These are phyloP conservation scores for Withania somnifera DNA, from an alignment of 305 asterid species.

Conservation along the genomic window DNA sequence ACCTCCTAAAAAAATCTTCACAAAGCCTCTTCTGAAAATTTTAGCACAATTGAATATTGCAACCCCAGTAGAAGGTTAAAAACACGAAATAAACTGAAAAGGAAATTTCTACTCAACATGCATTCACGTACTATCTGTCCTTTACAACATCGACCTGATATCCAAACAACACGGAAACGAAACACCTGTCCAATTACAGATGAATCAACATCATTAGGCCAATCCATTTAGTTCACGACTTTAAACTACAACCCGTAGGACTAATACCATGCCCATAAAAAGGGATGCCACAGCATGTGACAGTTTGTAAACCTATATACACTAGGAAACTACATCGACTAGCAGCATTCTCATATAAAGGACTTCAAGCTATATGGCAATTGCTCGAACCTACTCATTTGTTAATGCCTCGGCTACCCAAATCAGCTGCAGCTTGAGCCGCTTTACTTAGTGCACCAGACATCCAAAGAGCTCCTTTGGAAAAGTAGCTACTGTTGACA, in stretches of 20 bases:
- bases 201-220: not conserved
- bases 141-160: not conserved
- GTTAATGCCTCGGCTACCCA: conserved; percentile 42
- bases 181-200: not conserved
- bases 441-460: conserved; percentile 74
- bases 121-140: not conserved
- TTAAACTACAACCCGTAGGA: not conserved
- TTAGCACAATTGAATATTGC: not conserved
- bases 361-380: not conserved
- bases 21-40: not conserved
- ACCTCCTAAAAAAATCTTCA: not conserved
- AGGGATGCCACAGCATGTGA: not conserved
- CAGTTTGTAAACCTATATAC: not conserved
- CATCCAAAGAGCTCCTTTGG: conserved; percentile 76
- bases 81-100: not conserved
- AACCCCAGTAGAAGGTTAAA: not conserved
- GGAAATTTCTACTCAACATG: not conserved
- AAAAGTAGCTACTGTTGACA: conserved; percentile 61
- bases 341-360: not conserved
- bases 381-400: conserved; percentile 10
- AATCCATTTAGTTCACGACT: not conserved
- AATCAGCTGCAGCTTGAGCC: conserved; percentile 68
- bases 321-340: not conserved
- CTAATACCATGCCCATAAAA: not conserved
- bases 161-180: not conserved